Percentiles rank a stretch among this genome's conserved stretches.
phyloP scores from a whole-genome alignment of 495 filamentous ascomycete genomes.

The Aspergillus saccharolyticus region DNA sequence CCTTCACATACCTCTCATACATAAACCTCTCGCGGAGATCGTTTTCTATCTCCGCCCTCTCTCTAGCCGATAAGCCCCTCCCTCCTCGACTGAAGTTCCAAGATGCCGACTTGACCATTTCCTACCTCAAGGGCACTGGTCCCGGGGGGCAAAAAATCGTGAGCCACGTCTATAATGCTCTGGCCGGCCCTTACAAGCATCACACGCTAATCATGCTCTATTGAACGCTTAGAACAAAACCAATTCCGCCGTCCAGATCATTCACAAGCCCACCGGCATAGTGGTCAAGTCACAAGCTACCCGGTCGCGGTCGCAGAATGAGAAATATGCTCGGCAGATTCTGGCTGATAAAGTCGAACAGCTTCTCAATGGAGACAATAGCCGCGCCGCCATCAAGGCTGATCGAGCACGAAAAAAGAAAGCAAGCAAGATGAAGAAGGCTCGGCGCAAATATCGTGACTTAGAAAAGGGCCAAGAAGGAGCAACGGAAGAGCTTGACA shows the following conservation, averaged over 20 bases:
- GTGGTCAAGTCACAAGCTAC: constrained; percentile 92
- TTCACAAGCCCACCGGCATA: constrained; percentile 80
- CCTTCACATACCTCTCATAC: background rate
- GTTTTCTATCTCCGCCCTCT: constrained; percentile 25
- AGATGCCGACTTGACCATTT: constrained; percentile 74
- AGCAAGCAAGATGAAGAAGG: constrained; percentile 61
- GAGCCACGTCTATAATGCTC: no score
- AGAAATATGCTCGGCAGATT: constrained; percentile 74
- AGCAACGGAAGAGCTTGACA: constrained; percentile 38
- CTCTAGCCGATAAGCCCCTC: constrained; percentile 47
- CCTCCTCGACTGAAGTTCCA: constrained; percentile 70
- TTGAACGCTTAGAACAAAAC: constrained; percentile 78
- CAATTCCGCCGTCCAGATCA: constrained; percentile 87
- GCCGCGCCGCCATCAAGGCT: constrained; percentile 51
- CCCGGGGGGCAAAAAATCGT: constrained; percentile 94
- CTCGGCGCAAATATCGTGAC: constrained; percentile 57
- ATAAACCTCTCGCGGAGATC: constrained; percentile 7
- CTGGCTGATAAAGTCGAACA: constrained; percentile 76
- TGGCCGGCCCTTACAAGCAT: background rate
- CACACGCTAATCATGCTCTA: constrained; percentile 1
- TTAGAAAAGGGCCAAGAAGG: constrained; percentile 39
- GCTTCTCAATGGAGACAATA: constrained; percentile 54
- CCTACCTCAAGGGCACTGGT: constrained; percentile 86
- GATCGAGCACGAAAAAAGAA: constrained; percentile 56
- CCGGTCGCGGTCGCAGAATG: constrained; percentile 80